Base-by-base conservation (phyloP, 2,329 filamentous ascomycete genomes). In the Coniochaeta sp. region DNA sequence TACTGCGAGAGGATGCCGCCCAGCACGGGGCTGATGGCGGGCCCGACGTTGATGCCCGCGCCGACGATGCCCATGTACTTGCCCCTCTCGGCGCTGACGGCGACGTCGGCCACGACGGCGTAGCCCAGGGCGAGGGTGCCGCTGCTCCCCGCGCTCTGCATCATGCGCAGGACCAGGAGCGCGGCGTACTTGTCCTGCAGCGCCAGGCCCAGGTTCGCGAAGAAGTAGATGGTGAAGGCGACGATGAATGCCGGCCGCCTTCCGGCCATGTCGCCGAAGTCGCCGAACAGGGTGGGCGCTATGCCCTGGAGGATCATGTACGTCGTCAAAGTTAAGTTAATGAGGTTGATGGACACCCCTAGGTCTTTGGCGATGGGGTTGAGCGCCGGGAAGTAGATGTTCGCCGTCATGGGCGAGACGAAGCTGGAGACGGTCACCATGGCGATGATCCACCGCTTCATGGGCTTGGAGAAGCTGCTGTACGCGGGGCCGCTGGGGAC, bases 41-140 rank as follows among this genome's bases (percentile, higher is more conserved):
- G 80, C 0, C 80, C 81, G 32, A 89, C 67, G 3, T 86, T 83
- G 59, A 82, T 75, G 17, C 82, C 85, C 4, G 78, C 79, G 34
- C 80, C 81, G n/a, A 86, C 83, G 62, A 86, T 81, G 57, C 84
- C 89, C 75, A 93, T 87, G 68, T 89, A 93, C 60, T 81, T 83
- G 2, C 90, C 90, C 65, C 90, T 78, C 70, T 93, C 88, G 0
- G 83, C 80, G 54, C 82, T 85, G 0, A 87, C 85, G 0, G 86
- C 81, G 5, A 92, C 80, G 66, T 95, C 90, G 0, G 88, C 86
- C 16, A 93, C 82, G 1, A 91, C 84, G 1, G 86, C 90, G 62
- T 82, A 88, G 0, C 84, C 85, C 1, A 95, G 76, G 0, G 89
- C 87, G n/a, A 91, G 77, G 0, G 88, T 89, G 0, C 86, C 86